phyloP scores from a whole-genome alignment of 2,329 filamentous ascomycete genomes.

The Colletotrichum falcatum region DNA sequence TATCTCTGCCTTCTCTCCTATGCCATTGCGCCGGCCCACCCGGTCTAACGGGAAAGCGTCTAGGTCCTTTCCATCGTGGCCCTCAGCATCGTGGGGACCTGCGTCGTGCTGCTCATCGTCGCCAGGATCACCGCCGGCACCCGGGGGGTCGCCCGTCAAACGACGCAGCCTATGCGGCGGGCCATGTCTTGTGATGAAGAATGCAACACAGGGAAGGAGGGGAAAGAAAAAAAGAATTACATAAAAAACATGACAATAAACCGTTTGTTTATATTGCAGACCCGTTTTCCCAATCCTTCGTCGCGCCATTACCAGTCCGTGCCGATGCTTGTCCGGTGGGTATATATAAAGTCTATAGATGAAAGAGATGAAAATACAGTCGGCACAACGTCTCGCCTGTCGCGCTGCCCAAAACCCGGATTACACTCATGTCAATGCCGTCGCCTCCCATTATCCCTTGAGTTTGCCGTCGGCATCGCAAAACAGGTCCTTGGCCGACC shows the following conservation, averaged over 20 bases:
- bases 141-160: not conserved
- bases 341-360: slow-evolving; percentile 38
- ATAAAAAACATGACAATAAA: too few relatives aligned
- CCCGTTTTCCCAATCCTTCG: not conserved
- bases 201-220: too few relatives aligned
- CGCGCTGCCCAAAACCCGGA: too few relatives aligned
- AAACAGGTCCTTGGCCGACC: slow-evolving; percentile 72
- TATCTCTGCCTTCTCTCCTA: too few relatives aligned
- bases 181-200: slow-evolving; percentile 8
- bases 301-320: slow-evolving; percentile 23
- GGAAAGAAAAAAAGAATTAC: too few relatives aligned
- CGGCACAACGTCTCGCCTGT: not conserved
- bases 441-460: slow-evolving; percentile 48
- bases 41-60: slow-evolving; percentile 1
- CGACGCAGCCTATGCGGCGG: not conserved
- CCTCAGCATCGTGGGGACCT: slow-evolving; percentile 72
- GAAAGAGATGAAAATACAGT: not conserved
- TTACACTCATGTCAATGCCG: not conserved
- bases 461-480: slow-evolving; percentile 54
- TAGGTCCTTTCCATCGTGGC: slow-evolving; percentile 74
- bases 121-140: slow-evolving; percentile 50
- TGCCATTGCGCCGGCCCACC: not conserved
- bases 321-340: slow-evolving; percentile 27
- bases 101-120: slow-evolving; percentile 70
- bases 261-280: not conserved